A percentile compares a stretch with the other conserved stretches of the same genome.
Evolutionary conservation across 306 rosid species (phyloP).

Genomic region (Crataegus laevigata): DNA sequence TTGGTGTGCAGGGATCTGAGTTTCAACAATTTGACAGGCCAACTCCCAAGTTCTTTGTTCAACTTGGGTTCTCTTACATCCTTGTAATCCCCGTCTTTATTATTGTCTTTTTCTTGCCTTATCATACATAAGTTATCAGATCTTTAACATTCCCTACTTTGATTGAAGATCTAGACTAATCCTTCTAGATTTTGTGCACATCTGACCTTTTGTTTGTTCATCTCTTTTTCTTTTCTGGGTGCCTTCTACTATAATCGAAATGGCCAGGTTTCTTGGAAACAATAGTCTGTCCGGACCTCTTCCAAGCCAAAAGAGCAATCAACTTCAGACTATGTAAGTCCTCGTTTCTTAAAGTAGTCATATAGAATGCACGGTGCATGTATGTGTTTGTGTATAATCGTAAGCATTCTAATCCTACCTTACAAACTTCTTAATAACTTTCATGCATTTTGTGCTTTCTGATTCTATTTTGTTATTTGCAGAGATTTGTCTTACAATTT

Average conservation of each 20-base stretch:
- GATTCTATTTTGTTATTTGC: neutral
- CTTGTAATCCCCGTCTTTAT: conserved; percentile 5
- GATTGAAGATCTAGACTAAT: neutral
- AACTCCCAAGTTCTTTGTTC: conserved; percentile 20
- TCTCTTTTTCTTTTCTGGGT: neutral
- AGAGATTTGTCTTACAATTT: conserved; percentile 28
- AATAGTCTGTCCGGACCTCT: conserved; percentile 23
- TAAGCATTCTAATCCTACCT: neutral
- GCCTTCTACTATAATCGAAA: neutral
- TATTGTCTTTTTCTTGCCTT: neutral
- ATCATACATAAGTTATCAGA: neutral
- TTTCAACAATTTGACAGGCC: conserved; percentile 25
- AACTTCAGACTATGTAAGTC: conserved; percentile 15
- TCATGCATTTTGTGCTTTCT: neutral
- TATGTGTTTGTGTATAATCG: neutral
- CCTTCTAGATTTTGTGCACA: neutral
- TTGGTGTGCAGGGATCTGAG: conserved; percentile 19
- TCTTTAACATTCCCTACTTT: too few relatives aligned
- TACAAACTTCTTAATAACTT: neutral
- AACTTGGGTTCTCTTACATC: neutral
- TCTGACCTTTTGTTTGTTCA: neutral
- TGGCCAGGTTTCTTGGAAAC: conserved; percentile 32
- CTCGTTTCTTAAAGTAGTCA: neutral
- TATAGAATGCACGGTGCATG: neutral
- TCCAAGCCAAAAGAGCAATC: conserved; percentile 10